Evolutionary conservation across 306 rosid genomes (phyloP).

Genomic region (Corylus avellana): DNA sequence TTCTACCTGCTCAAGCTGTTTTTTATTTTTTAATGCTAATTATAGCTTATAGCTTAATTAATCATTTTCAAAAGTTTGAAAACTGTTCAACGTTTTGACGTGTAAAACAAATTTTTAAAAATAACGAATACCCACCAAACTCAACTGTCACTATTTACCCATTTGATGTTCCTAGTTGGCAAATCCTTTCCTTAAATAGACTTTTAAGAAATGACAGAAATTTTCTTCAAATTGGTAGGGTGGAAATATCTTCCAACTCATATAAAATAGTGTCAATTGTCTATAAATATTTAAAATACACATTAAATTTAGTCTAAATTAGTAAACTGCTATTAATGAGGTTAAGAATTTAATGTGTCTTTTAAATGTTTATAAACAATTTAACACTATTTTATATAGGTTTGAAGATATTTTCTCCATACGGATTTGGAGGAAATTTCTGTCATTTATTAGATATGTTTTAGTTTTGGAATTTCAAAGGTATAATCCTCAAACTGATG

Average conservation of each 20-base stretch:
- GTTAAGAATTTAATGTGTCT: no score
- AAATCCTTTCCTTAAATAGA: background rate
- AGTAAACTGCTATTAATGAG: no score
- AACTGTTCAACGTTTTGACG: background rate
- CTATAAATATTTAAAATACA: no score
- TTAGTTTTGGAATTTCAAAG: background rate
- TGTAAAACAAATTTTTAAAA: background rate
- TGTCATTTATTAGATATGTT: background rate
- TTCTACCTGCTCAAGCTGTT: background rate
- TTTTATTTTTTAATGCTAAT: background rate
- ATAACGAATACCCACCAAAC: background rate
- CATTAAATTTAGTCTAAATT: no score
- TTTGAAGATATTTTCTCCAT: no score
- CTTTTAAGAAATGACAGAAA: background rate
- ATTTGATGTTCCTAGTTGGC: background rate
- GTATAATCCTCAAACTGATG: slow-evolving; percentile 3
- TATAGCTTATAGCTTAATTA: background rate
- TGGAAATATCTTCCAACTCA: no score
- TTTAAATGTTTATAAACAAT: no score
- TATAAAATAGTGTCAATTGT: no score
- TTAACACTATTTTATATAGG: no score
- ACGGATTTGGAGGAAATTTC: no score
- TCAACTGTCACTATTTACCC: background rate
- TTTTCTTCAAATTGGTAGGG: no score
- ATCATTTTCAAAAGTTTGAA: background rate